These are phyloP conservation scores for Ogataea ramenticola DNA, from an alignment of 805 yeast genomes.

Conservation along the genomic window DNA sequence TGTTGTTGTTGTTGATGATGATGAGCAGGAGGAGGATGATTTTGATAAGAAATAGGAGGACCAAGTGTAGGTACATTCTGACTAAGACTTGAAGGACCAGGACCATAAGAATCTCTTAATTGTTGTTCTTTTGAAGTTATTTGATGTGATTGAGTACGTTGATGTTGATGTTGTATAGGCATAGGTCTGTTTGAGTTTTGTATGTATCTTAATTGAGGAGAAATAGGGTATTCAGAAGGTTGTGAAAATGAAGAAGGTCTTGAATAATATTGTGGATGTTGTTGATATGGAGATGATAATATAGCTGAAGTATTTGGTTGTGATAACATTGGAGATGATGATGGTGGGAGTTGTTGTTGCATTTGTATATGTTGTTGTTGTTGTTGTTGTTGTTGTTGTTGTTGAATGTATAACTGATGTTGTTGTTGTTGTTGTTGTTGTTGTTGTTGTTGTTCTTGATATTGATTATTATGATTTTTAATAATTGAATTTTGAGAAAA, in stretches of 20 bases:
- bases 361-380: constrained; percentile 4
- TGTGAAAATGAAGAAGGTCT: background rate
- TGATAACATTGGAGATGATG: background rate
- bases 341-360: constrained; percentile 4
- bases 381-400: constrained; percentile 2
- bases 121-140: background rate
- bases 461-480: too few relatives aligned
- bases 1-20: constrained; percentile 3
- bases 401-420: background rate
- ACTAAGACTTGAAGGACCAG: too few relatives aligned
- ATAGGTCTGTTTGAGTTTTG: background rate
- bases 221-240: background rate
- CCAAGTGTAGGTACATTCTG: background rate
- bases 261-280: constrained; percentile 4
- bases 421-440: constrained; percentile 4
- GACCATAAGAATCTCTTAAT: too few relatives aligned
- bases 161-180: background rate
- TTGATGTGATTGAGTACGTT: background rate
- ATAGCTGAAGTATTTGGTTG: constrained; percentile 8
- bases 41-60: constrained; percentile 3
- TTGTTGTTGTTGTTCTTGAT: constrained; percentile 2
- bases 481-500: too few relatives aligned
- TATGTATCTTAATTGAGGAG: background rate
- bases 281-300: constrained; percentile 9
- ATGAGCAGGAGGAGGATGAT: background rate